phyloP scores from a whole-genome alignment of 345 rosid species.

The Isatis tinctoria region DNA sequence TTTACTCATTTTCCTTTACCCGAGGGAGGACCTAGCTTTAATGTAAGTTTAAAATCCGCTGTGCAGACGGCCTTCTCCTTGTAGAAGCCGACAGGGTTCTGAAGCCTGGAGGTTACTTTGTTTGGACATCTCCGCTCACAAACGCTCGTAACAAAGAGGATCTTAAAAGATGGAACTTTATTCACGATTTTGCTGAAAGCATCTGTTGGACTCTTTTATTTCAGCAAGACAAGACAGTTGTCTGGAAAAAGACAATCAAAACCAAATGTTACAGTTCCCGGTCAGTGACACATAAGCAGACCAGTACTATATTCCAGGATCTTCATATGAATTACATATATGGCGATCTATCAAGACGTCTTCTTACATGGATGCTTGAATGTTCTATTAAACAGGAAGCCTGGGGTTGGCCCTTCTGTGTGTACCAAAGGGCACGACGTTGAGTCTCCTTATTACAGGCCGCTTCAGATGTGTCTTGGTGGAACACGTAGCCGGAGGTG shows the following conservation, averaged over 20 bases:
- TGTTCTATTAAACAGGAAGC: conserved; percentile 49
- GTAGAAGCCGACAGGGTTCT: conserved; percentile 89
- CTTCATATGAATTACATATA: conserved; percentile 23
- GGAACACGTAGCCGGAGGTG: conserved; percentile 84
- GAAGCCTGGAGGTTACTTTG: conserved; percentile 97
- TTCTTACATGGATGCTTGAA: not conserved
- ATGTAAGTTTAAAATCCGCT: not conserved
- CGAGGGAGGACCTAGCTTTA: not conserved
- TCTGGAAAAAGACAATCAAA: conserved; percentile 89
- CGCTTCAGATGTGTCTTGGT: conserved; percentile 78
- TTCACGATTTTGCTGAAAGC: conserved; percentile 65
- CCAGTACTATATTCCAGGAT: not conserved
- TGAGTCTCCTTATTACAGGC: conserved; percentile 86
- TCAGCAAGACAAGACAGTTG: conserved; percentile 94
- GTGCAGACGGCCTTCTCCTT: conserved; percentile 75
- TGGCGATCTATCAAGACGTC: conserved; percentile 9
- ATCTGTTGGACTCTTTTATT: conserved; percentile 87
- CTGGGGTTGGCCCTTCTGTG: conserved; percentile 68
- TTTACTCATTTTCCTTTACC: not conserved
- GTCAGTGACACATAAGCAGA: conserved; percentile 39
- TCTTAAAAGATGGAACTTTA: conserved; percentile 65
- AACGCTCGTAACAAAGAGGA: conserved; percentile 69
- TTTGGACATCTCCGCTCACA: conserved; percentile 94
- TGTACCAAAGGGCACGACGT: conserved; percentile 78
- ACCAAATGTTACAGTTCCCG: conserved; percentile 67